Evolutionary conservation across 2,329 filamentous ascomycete genomes (phyloP).

Genomic region (Pseudocercospora musae): DNA sequence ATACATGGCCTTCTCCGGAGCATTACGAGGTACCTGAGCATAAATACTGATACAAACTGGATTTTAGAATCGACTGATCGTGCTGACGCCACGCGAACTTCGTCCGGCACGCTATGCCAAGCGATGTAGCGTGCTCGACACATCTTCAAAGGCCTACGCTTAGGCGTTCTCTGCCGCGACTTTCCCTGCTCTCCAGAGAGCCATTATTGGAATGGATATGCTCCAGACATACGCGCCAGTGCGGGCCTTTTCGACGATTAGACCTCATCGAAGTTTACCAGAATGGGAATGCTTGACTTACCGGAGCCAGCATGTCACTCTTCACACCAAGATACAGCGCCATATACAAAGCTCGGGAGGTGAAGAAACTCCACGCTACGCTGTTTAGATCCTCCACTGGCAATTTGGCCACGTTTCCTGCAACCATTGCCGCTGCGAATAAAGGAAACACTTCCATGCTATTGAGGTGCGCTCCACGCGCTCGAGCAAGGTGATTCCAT

Average conservation of each 20-base stretch:
- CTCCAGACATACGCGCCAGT: conserved; percentile 28
- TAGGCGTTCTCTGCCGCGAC: background rate
- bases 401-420: conserved; percentile 24
- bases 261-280: background rate
- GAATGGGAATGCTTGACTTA: background rate
- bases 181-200: conserved; percentile 25
- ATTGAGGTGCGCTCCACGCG: conserved; percentile 44
- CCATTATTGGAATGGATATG: conserved; percentile 26
- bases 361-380: conserved; percentile 23
- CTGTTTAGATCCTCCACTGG: conserved; percentile 23
- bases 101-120: background rate
- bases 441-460: conserved; percentile 45
- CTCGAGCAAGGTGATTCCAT: conserved; percentile 26
- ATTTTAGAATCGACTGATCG: background rate
- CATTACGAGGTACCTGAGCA: conserved; percentile 7
- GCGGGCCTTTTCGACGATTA: conserved; percentile 12
- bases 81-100: background rate
- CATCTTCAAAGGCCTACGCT: background rate
- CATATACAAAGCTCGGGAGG: conserved; percentile 23
- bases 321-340: conserved; percentile 24
- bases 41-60: background rate
- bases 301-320: conserved; percentile 22
- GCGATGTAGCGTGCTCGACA: background rate
- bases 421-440: conserved; percentile 38
- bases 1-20: conserved; percentile 13